Conservation (phyloP, 2,329 filamentous ascomycete genomes). For the Stachybotrys chartarum region DNA sequence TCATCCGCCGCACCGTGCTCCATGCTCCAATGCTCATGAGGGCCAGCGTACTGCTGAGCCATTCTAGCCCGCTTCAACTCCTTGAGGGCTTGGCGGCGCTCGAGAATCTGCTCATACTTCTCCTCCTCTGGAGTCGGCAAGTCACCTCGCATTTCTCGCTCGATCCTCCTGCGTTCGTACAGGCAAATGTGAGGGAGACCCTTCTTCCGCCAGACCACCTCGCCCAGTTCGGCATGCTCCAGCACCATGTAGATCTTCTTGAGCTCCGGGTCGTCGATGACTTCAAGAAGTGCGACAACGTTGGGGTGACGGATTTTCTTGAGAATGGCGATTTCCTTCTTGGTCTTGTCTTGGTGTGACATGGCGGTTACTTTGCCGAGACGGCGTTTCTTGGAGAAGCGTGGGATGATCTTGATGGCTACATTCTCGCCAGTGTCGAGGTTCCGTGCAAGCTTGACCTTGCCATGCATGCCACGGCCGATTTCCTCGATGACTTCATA, state of each 20-base stretch:
- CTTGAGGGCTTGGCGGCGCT: constrained; percentile 51
- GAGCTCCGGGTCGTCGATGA: constrained; percentile 92
- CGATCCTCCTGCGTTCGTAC: constrained; percentile 74
- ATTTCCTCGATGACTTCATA: constrained; percentile 97
- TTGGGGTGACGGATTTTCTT: constrained; percentile 99
- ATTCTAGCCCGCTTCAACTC: constrained; percentile 50
- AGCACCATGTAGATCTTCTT: constrained; percentile 99
- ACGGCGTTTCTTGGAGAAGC: constrained; percentile 87
- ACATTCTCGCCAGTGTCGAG: constrained; percentile 70
- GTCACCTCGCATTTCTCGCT: constrained; percentile 60
- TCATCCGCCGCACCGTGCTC: constrained; percentile 64
- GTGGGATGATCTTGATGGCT: constrained; percentile 96
- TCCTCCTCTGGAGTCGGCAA: constrained; percentile 53
- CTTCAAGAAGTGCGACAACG: constrained; percentile 88
- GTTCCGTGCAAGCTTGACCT: constrained; percentile 90
- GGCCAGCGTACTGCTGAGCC: constrained; percentile 39
- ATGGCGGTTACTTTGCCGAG: constrained; percentile 71
- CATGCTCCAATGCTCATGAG: constrained; percentile 72
- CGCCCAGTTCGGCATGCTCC: constrained; percentile 88
- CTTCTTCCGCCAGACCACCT: constrained; percentile 90
- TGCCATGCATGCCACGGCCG: constrained; percentile 91
- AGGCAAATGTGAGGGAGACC: constrained; percentile 75
- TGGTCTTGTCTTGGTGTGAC: constrained; percentile 70
- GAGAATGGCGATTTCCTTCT: constrained; percentile 93
- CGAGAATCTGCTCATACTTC: constrained; percentile 50